Conservation (phyloP, 2,329 filamentous ascomycete species). For the Fusarium circinatum region DNA sequence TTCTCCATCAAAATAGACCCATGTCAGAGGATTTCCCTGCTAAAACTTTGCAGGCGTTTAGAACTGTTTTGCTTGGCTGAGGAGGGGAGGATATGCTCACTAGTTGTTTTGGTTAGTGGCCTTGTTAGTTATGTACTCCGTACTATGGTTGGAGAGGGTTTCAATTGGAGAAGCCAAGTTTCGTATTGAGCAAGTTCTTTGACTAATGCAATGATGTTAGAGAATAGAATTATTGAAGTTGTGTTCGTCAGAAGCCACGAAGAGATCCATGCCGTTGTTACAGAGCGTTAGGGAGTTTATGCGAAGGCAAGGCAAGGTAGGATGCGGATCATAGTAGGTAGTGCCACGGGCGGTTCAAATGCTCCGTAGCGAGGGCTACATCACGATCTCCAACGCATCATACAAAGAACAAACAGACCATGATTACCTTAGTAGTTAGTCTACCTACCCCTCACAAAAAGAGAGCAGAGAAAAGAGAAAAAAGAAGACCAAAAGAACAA, state of each 20-base stretch:
- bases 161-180: neutral
- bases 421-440: neutral
- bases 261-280: neutral
- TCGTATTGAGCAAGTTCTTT: neutral
- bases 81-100: neutral
- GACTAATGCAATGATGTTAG: neutral
- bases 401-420: neutral
- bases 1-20: constrained; percentile 18
- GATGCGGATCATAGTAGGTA: constrained; percentile 1
- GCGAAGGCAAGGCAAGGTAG: neutral
- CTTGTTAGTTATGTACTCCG: neutral
- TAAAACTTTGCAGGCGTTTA: neutral
- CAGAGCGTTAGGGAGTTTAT: neutral
- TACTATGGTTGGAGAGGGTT: neutral
- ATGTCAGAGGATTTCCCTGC: neutral
- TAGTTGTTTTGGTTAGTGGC: neutral
- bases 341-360: constrained; percentile 12
- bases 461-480: neutral
- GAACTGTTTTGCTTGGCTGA: neutral
- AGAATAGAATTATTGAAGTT: neutral
- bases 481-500: constrained; percentile 14
- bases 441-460: constrained; percentile 19
- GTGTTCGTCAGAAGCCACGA: neutral
- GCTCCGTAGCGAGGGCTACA: constrained; percentile 10
- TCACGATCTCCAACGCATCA: constrained; percentile 21